These are phyloP conservation scores for Eucalyptus decipiens DNA, from an alignment of 345 rosid genomes.

Conservation along the genomic window DNA sequence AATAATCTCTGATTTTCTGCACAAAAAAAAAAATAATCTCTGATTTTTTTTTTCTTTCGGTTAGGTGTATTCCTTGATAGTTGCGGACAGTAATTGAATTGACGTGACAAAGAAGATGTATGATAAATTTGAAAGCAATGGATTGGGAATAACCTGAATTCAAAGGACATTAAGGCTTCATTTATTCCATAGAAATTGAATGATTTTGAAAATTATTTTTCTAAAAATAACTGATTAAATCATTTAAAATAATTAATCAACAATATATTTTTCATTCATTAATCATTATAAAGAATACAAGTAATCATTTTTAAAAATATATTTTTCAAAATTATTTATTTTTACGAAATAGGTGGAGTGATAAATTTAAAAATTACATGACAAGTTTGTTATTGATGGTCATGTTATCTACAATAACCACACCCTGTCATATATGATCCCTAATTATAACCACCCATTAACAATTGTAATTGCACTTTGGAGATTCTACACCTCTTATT, in stretches of 20 bases:
- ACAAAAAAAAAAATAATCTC: too few relatives aligned
- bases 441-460: neutral
- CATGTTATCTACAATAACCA: neutral
- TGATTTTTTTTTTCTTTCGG: neutral
- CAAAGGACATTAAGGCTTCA: neutral
- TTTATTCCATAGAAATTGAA: neutral
- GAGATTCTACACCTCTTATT: neutral
- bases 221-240: neutral
- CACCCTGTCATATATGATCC: neutral
- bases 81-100: neutral
- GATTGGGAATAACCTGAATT: neutral
- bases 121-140: neutral
- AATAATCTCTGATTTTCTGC: neutral
- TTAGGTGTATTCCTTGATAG: neutral
- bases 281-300: neutral
- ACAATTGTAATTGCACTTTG: neutral
- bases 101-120: neutral
- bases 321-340: neutral
- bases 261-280: accelerated
- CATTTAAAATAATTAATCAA: neutral
- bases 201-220: neutral
- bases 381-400: neutral
- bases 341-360: neutral
- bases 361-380: neutral
- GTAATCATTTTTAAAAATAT: accelerated